These are phyloP conservation scores for Pestalotiopsis fici DNA, from an alignment of 2,329 filamentous ascomycete species.

Conservation along the genomic window DNA sequence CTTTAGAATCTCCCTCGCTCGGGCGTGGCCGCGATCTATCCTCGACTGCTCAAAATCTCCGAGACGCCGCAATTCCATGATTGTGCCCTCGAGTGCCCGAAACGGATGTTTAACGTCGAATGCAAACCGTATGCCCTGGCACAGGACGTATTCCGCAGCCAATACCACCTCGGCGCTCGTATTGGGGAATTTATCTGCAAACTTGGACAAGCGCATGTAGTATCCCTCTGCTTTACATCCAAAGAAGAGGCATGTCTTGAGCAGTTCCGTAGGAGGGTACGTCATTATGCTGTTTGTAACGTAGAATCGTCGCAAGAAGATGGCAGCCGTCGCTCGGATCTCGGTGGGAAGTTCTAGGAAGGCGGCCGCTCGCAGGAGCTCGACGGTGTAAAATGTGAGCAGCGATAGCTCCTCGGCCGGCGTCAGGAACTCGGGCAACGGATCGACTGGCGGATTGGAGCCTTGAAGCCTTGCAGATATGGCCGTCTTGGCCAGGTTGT, in stretches of 20 bases:
- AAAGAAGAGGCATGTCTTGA: constrained; percentile 89
- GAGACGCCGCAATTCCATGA: constrained; percentile 77
- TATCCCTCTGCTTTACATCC: constrained; percentile 90
- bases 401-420: constrained; percentile 81
- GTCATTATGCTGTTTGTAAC: constrained; percentile 95
- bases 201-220: constrained; percentile 66
- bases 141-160: constrained; percentile 88
- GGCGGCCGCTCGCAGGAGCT: constrained; percentile 57
- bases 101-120: constrained; percentile 93
- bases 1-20: constrained; percentile 73
- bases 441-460: constrained; percentile 50
- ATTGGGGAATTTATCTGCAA: constrained; percentile 69
- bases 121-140: constrained; percentile 88
- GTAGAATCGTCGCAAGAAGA: constrained; percentile 94
- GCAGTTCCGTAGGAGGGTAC: constrained; percentile 86
- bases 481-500: constrained; percentile 67
- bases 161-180: constrained; percentile 81
- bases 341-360: constrained; percentile 54
- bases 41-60: constrained; percentile 59
- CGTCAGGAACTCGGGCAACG: constrained; percentile 76
- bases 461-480: constrained; percentile 58
- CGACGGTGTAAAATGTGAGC: constrained; percentile 73
- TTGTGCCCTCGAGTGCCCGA: constrained; percentile 79
- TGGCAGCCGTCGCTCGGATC: constrained; percentile 73
- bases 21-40: constrained; percentile 66